Conservation (phyloP, 805 yeast genomes). For the Blastobotrys muscicola region DNA sequence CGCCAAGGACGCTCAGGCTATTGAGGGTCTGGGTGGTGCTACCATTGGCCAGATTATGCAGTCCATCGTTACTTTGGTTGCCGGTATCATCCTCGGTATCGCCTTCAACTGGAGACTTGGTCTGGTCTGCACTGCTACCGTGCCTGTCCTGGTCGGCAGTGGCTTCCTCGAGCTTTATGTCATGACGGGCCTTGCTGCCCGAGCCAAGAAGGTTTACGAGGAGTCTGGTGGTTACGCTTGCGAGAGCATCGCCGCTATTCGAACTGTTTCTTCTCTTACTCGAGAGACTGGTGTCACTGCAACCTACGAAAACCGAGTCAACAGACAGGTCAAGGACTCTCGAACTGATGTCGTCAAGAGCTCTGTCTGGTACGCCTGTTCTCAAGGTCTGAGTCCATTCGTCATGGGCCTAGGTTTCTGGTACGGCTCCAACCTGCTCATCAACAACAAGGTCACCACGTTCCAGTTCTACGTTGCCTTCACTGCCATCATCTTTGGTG, state of each 20-base stretch:
- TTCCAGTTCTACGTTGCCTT: conserved; percentile 32
- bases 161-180: conserved; percentile 31
- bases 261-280: conserved; percentile 34
- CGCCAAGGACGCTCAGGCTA: conserved; percentile 33
- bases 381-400: conserved; percentile 33
- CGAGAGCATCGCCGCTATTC: conserved; percentile 30
- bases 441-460: conserved; percentile 22
- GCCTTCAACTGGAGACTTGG: conserved; percentile 33
- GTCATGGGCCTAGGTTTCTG: conserved; percentile 34
- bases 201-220: conserved; percentile 30
- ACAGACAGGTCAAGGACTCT: conserved; percentile 23
- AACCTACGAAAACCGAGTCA: conserved; percentile 21
- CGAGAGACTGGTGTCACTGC: conserved; percentile 31
- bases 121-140: conserved; percentile 31
- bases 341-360: conserved; percentile 21
- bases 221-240: conserved; percentile 32
- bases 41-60: conserved; percentile 31
- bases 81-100: conserved; percentile 30
- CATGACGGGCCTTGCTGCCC: conserved; percentile 25
- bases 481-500: conserved; percentile 30
- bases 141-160: conserved; percentile 29
- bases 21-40: conserved; percentile 33
- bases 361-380: conserved; percentile 28
- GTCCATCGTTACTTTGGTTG: conserved; percentile 31
- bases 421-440: conserved; percentile 32